Percentiles rank a stretch among this genome's conserved stretches.
phyloP scores from a whole-genome alignment of 1,284 basidiomycete genomes.

The Boletus albobrunnescens region DNA sequence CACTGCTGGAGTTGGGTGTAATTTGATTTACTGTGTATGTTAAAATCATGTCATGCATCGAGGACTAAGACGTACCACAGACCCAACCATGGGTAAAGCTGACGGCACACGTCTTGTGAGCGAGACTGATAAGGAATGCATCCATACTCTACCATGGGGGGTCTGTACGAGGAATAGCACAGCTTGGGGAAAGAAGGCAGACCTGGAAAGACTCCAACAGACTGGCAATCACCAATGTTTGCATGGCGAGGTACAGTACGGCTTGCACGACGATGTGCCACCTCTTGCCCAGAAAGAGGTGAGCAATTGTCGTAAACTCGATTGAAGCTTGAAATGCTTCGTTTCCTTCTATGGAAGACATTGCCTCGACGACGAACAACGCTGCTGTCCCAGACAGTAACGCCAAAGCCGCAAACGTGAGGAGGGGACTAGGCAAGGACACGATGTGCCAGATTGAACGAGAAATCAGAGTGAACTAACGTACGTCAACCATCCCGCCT shows the following conservation, averaged over 20 bases:
- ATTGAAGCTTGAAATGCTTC: conserved; percentile 23
- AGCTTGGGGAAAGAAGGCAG: not conserved
- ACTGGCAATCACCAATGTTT: conserved; percentile 24
- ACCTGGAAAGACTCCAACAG: conserved; percentile 27
- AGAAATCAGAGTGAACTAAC: not conserved
- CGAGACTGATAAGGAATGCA: conserved; percentile 23
- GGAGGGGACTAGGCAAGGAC: conserved; percentile 11
- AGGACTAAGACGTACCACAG: conserved; percentile 15
- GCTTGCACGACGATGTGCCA: conserved; percentile 25
- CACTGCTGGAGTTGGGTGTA: conserved; percentile 7
- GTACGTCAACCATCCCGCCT: conserved; percentile 27
- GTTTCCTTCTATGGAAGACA: conserved; percentile 28
- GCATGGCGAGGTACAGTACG: conserved; percentile 23
- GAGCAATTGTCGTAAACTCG: conserved; percentile 25
- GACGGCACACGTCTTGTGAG: conserved; percentile 27
- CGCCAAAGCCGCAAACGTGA: conserved; percentile 16
- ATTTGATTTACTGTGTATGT: conserved; percentile 12
- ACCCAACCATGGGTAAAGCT: conserved; percentile 25
- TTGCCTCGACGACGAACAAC: conserved; percentile 22
- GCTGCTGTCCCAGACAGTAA: conserved; percentile 22
- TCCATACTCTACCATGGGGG: conserved; percentile 22
- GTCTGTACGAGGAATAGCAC: not conserved
- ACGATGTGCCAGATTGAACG: not conserved
- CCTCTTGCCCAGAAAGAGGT: conserved; percentile 26
- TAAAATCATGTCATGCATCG: not conserved